Percentiles rank a stretch among this genome's conserved stretches.
These are phyloP conservation scores for Clavispora phyllophila DNA, from an alignment of 805 yeast species.

Conservation along the genomic window DNA sequence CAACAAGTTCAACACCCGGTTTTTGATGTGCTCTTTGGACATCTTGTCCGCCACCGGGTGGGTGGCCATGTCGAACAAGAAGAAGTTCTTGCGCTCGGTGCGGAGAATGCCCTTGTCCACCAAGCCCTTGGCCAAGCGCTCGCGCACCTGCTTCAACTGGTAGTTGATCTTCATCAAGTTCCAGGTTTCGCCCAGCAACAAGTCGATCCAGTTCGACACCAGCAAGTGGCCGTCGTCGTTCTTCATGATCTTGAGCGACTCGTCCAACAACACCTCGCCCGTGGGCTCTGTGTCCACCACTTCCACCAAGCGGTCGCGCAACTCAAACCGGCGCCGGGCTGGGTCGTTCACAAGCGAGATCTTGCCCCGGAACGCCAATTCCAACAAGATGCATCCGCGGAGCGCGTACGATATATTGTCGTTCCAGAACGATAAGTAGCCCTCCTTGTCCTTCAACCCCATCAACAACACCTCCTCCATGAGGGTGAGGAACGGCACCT, in stretches of 20 bases:
- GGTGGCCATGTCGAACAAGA: conserved; percentile 96
- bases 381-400: conserved; percentile 89
- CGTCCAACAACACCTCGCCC: conserved; percentile 93
- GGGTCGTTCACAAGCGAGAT: conserved; percentile 89
- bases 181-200: conserved; percentile 96
- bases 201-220: conserved; percentile 88
- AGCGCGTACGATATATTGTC: conserved; percentile 95
- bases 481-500: conserved; percentile 72
- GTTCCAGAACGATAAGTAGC: conserved; percentile 95
- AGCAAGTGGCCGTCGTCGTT: conserved; percentile 71
- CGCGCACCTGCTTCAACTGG: conserved; percentile 96
- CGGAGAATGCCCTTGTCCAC: conserved; percentile 96
- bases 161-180: conserved; percentile 88
- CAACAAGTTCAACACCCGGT: conserved; percentile 65
- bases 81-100: conserved; percentile 92
- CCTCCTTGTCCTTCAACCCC: conserved; percentile 94
- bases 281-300: conserved; percentile 82
- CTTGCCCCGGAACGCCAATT: conserved; percentile 85
- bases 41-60: conserved; percentile 89
- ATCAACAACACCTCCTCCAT: conserved; percentile 95
- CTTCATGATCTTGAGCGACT: conserved; percentile 86
- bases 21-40: conserved; percentile 75
- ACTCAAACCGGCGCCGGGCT: conserved; percentile 80
- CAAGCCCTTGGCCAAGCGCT: conserved; percentile 90
- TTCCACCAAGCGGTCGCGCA: conserved; percentile 82